phyloP scores from a whole-genome alignment of 2,329 filamentous ascomycete species.

The Aschersonia sp. region DNA sequence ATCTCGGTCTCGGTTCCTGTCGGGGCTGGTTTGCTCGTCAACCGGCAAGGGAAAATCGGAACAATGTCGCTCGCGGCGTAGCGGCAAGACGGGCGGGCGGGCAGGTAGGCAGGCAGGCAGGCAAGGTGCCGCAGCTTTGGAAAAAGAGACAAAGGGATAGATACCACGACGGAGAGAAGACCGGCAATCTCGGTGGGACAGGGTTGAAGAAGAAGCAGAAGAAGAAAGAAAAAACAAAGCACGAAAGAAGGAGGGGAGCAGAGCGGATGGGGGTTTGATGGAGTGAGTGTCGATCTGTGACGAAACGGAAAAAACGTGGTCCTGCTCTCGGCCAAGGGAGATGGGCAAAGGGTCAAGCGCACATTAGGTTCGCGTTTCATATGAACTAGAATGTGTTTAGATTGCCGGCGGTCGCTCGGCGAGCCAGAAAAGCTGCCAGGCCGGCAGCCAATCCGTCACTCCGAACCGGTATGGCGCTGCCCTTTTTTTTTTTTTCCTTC shows the following conservation, averaged over 20 bases:
- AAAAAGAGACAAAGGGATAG: neutral
- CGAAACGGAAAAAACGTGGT: no score
- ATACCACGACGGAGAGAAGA: neutral
- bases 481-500: no score
- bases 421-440: no score
- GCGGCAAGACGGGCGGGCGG: no score
- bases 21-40: neutral
- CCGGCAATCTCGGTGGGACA: neutral
- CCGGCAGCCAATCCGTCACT: no score
- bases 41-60: neutral
- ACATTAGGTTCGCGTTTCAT: neutral
- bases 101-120: no score
- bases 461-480: no score
- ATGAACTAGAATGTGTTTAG: neutral
- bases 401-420: no score
- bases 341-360: neutral
- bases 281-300: neutral
- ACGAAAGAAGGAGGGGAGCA: neutral
- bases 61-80: neutral
- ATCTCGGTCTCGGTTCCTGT: neutral
- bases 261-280: neutral
- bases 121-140: neutral
- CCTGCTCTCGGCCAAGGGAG: neutral
- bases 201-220: neutral
- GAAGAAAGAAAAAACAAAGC: neutral